Percentiles rank a stretch among this genome's conserved stretches.
phyloP scores from a whole-genome alignment of 176 grass and related monocot species.

The Elaeis guineensis region DNA sequence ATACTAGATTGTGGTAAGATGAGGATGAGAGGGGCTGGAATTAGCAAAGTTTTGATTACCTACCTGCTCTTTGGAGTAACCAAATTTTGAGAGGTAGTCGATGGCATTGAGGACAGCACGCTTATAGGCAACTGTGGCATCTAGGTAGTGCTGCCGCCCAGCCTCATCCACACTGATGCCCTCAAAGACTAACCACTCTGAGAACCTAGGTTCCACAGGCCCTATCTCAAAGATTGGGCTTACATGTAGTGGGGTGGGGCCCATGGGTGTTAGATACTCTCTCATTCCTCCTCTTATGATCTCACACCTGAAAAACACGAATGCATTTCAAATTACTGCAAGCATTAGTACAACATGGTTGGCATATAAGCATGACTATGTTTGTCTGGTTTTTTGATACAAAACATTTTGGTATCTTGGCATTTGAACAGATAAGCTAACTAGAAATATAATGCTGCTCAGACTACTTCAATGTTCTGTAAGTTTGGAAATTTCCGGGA shows the following conservation, averaged over 20 bases:
- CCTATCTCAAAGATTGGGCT: constrained; percentile 95
- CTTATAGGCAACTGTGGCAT: constrained; percentile 83
- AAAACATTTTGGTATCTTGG: too few species aligned
- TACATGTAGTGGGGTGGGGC: constrained; percentile 78
- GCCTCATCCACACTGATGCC: constrained; percentile 94
- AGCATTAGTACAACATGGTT: too few species aligned
- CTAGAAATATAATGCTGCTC: too few species aligned
- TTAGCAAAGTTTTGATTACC: too few species aligned
- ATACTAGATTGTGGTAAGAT: too few species aligned
- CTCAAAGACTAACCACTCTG: constrained; percentile 92
- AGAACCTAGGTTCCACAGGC: constrained; percentile 82
- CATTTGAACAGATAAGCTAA: too few species aligned
- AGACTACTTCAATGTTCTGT: too few species aligned
- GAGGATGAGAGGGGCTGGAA: too few species aligned
- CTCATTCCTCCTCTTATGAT: constrained; percentile 93
- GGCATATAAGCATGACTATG: too few species aligned
- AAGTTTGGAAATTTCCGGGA: too few species aligned
- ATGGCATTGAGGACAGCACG: constrained; percentile 84
- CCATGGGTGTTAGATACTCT: constrained; percentile 85
- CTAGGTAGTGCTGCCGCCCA: constrained; percentile 81
- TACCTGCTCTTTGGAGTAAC: constrained; percentile 95
- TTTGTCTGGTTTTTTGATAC: too few species aligned
- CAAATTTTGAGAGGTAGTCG: constrained; percentile 77
- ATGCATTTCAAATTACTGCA: too few species aligned
- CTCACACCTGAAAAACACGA: constrained; percentile 47